Base-by-base conservation (phyloP, 1,139 yeast species). In the Taiozyma sp. region DNA sequence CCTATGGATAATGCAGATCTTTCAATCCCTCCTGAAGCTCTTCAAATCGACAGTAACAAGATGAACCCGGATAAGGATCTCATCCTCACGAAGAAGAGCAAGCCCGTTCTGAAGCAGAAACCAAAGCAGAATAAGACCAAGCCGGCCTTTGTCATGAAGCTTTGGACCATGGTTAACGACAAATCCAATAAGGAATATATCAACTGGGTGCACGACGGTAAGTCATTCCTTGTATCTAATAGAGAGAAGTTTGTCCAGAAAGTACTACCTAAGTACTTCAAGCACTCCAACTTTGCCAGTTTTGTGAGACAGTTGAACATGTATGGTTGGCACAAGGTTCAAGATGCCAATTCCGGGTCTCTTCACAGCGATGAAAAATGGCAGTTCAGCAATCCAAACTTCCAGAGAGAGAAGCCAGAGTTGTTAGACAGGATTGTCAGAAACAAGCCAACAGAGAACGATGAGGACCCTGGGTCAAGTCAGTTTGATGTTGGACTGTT, bases 301-400 rank as follows among this genome's bases (percentile, higher is more conserved):
- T 93, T 93, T 75, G 98, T 93, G 14, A 80, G 99, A 52, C 99
- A 93, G 66, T 76, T 93, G 64, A 93, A 93, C 70, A 93, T 93
- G 96, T 93, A 93, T 65, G 99, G 98, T 40, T 93, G 96, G 91
- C 98, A 93, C 70, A 93, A 93, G 70, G 93, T 93, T 8, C 74
- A 72, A 40, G 75, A 70, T 66, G 72, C 81, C 54, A 82, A 77
- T 49, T 72, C 75, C 51, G 76, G 73, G 51, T 72, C 74, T 32
- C 75, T 80, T 47, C 87, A 84, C 61, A 89, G 91, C 45, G 95
- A 87, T 55, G 87, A 85, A 65, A 84, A 91, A 44, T 93, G 98
- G 97, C 97, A 92, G 64, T 93, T 93, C 70, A 80, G 81, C 62
- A 98, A 93, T 65, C 95, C 96, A 0, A 88, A 84, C 57, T 93